These are phyloP conservation scores for Leishmania guyanensis DNA, from an alignment of 208 protist species.

Conservation along the genomic window DNA sequence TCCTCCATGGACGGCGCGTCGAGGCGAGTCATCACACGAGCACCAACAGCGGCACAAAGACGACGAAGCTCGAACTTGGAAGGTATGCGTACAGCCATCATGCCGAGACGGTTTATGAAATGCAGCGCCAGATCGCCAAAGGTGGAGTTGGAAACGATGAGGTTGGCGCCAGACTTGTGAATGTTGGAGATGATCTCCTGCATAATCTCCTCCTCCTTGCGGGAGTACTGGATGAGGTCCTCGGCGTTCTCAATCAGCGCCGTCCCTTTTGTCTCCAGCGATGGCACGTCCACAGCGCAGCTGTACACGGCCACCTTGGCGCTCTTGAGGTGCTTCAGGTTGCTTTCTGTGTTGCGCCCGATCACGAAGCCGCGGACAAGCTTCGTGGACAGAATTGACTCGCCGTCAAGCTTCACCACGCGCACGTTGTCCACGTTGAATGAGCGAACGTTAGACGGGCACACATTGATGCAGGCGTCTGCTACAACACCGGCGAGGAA, in stretches of 20 bases:
- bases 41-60: constrained; percentile 96
- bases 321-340: constrained; percentile 92
- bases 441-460: constrained; percentile 94
- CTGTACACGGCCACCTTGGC: constrained; percentile 99
- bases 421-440: constrained; percentile 99
- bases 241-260: constrained; percentile 98
- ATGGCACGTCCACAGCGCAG: constrained; percentile 96
- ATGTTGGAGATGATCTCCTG: constrained; percentile 97
- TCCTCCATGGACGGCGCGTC: constrained; percentile 94
- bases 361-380: constrained; percentile 99
- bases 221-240: constrained; percentile 96
- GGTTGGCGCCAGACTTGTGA: constrained; percentile 96
- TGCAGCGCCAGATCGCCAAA: constrained; percentile 99
- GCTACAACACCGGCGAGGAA: constrained; percentile 95
- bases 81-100: constrained; percentile 98
- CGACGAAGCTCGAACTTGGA: constrained; percentile 99
- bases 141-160: constrained; percentile 97
- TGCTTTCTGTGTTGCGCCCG: constrained; percentile 91
- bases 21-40: constrained; percentile 93
- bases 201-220: constrained; percentile 98
- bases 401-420: constrained; percentile 98
- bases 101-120: constrained; percentile 97
- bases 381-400: constrained; percentile 91
- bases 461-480: constrained; percentile 96
- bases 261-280: constrained; percentile 99